A percentile compares a stretch with the other conserved stretches of the same genome.
Evolutionary conservation across 1,139 yeast genomes (phyloP).

Genomic region (Lodderomyces jiufengensis): DNA sequence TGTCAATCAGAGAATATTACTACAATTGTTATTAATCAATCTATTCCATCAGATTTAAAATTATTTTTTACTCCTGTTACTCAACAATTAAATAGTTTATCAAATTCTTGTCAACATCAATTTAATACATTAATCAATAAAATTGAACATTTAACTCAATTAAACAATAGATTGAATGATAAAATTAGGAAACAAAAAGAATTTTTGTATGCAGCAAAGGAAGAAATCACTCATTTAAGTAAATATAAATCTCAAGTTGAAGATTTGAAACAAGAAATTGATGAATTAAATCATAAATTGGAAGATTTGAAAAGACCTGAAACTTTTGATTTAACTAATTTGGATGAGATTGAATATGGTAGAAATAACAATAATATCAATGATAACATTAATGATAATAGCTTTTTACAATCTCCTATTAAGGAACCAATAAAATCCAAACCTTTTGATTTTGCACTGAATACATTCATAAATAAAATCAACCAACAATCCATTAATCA

Average conservation of each 20-base stretch:
- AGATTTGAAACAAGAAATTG: conserved; percentile 7
- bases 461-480: conserved; percentile 17
- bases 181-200: conserved; percentile 15
- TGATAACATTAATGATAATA: conserved; percentile 1
- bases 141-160: conserved; percentile 9
- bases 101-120: conserved; percentile 17
- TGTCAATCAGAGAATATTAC: conserved; percentile 14
- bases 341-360: conserved; percentile 3
- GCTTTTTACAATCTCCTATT: conserved; percentile 1
- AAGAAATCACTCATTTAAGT: conserved; percentile 15
- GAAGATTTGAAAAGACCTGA: conserved; percentile 7
- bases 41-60: conserved; percentile 15
- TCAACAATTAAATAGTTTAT: conserved; percentile 15
- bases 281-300: conserved; percentile 6
- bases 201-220: conserved; percentile 17
- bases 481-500: conserved; percentile 14
- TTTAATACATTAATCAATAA: conserved; percentile 14
- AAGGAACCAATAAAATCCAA: background rate
- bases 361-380: background rate
- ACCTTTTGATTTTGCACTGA: conserved; percentile 6
- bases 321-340: conserved; percentile 8
- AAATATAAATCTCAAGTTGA: conserved; percentile 12
- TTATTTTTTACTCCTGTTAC: conserved; percentile 17
- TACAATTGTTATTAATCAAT: conserved; percentile 13
- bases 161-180: conserved; percentile 10